Conservation (phyloP, 345 rosid genomes). For the Eucalyptus albens region DNA sequence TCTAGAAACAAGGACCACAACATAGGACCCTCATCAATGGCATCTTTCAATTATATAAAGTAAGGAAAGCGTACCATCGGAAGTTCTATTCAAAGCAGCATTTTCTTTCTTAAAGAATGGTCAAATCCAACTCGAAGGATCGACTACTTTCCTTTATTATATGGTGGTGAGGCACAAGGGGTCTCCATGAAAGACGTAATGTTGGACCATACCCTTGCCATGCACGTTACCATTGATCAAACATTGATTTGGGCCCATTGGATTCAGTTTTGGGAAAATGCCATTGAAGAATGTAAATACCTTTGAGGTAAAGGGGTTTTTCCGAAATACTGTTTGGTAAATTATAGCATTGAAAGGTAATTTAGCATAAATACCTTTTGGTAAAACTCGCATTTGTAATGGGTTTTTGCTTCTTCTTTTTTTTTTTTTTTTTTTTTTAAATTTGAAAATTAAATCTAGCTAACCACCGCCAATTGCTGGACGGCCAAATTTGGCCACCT, state of each 20-base stretch:
- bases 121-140: background rate
- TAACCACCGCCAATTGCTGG: no score
- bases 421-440: no score
- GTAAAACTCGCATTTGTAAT: no score
- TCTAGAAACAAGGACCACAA: background rate
- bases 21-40: background rate
- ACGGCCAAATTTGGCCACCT: no score
- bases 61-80: background rate
- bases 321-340: no score
- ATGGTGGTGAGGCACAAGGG: background rate
- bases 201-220: background rate
- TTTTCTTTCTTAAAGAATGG: background rate
- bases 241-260: background rate
- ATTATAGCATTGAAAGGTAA: no score
- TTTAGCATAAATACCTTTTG: no score
- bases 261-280: no score
- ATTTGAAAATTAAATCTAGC: no score
- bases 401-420: rapidly evolving
- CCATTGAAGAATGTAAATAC: no score
- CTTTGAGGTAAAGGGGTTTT: no score
- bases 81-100: background rate
- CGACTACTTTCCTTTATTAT: background rate
- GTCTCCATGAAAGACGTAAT: background rate
- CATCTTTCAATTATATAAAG: background rate
- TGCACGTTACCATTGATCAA: no score